A percentile compares a stretch with the other conserved stretches of the same genome.
Conservation (phyloP, 345 rosid species). For the Salix koriyanagi region DNA sequence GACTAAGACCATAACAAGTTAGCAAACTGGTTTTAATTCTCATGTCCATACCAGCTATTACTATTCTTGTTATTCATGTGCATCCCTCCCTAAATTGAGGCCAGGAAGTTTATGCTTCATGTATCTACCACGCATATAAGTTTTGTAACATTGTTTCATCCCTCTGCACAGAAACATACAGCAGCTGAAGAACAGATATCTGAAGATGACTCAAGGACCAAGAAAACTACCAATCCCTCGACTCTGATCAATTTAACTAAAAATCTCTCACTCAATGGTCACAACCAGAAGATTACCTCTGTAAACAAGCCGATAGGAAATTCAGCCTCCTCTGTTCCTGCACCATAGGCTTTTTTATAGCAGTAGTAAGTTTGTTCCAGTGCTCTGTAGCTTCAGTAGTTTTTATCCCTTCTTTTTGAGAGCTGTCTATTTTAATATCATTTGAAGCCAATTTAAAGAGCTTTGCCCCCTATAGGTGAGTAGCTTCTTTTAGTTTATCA, state of each 20-base stretch:
- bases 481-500: background rate
- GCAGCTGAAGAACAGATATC: constrained; percentile 21
- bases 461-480: background rate
- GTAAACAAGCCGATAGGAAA: constrained; percentile 24
- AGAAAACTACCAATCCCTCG: constrained; percentile 21
- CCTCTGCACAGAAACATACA: constrained; percentile 26
- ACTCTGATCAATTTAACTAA: constrained; percentile 47
- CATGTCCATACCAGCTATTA: background rate
- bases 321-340: constrained; percentile 11
- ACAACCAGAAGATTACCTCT: constrained; percentile 19
- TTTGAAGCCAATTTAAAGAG: background rate
- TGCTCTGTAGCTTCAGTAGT: background rate
- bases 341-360: constrained; percentile 18
- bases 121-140: background rate
- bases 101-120: background rate
- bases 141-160: background rate
- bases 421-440: background rate
- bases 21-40: background rate
- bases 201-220: constrained; percentile 26
- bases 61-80: background rate
- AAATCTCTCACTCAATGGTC: constrained; percentile 49
- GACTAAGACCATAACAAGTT: background rate
- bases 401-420: background rate
- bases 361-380: background rate
- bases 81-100: background rate